phyloP scores from a whole-genome alignment of 495 filamentous ascomycete species.

The Aspergillus incahuasiensis region DNA sequence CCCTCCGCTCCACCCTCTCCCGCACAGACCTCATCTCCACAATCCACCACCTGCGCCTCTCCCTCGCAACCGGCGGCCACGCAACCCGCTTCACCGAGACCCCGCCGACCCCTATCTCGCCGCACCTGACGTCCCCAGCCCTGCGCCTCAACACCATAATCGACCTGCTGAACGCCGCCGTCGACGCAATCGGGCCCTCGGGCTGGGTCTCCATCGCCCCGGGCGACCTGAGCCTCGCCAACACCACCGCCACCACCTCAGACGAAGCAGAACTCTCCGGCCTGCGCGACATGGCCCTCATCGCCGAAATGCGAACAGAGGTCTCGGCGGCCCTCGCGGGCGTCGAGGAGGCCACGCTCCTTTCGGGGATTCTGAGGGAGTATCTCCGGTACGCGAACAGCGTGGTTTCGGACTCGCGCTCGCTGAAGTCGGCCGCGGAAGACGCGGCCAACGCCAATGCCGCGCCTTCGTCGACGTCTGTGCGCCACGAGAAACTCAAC shows the following conservation, averaged over 20 bases:
- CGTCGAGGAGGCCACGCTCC: conserved; percentile 65
- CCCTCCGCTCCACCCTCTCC: conserved; percentile 61
- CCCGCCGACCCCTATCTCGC: conserved; percentile 42
- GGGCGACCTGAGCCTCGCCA: conserved; percentile 25
- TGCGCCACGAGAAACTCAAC: conserved; percentile 40
- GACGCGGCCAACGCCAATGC: neutral
- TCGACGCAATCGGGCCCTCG: conserved; percentile 78
- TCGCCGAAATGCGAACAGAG: conserved; percentile 65
- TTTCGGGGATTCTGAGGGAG: conserved; percentile 64
- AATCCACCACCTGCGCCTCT: conserved; percentile 69
- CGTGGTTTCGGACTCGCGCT: conserved; percentile 12
- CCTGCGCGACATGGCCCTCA: conserved; percentile 54
- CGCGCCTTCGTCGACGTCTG: conserved; percentile 16
- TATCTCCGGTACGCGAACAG: conserved; percentile 61
- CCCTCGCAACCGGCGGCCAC: conserved; percentile 47
- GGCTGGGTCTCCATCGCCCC: conserved; percentile 63
- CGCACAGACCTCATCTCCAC: conserved; percentile 65
- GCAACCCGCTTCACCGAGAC: conserved; percentile 42
- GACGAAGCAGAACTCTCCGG: conserved; percentile 35
- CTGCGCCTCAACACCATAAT: conserved; percentile 52
- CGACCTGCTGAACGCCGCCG: conserved; percentile 65
- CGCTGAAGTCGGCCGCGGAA: conserved; percentile 8
- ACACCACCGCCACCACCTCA: too few species aligned
- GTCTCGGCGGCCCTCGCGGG: conserved; percentile 72
- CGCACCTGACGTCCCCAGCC: conserved; percentile 46